Percentiles rank a stretch among this genome's conserved stretches.
Conservation (phyloP, 768 basidiomycete species). For the Tubosaeta sp. region DNA sequence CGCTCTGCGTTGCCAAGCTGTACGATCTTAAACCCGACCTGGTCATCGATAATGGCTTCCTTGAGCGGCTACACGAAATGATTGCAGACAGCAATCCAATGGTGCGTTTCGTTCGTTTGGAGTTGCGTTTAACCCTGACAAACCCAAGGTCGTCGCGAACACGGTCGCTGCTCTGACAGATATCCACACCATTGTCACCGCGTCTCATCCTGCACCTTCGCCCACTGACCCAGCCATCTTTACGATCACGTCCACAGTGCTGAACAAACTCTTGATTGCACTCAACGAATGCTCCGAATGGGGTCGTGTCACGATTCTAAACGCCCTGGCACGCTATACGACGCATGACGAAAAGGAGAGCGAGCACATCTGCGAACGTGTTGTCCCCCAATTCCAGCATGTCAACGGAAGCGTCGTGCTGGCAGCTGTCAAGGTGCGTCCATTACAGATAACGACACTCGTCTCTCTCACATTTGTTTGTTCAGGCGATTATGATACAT, state of each 20-base stretch:
- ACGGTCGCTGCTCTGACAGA: slow-evolving; percentile 91
- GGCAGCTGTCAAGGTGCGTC: slow-evolving; percentile 85
- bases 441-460: neutral
- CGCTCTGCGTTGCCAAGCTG: slow-evolving; percentile 93
- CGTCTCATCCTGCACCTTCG: slow-evolving; percentile 45
- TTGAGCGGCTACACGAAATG: slow-evolving; percentile 87
- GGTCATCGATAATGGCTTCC: slow-evolving; percentile 91
- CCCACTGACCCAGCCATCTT: slow-evolving; percentile 67
- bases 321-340: slow-evolving; percentile 78
- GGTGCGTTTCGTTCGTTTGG: slow-evolving; percentile 44
- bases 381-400: slow-evolving; percentile 98
- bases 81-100: slow-evolving; percentile 95
- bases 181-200: slow-evolving; percentile 73
- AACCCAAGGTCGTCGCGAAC: slow-evolving; percentile 89
- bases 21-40: slow-evolving; percentile 96
- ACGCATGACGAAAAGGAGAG: slow-evolving; percentile 89
- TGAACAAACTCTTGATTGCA: slow-evolving; percentile 90
- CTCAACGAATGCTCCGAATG: slow-evolving; percentile 98
- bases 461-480: neutral
- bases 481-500: slow-evolving; percentile 95
- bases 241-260: slow-evolving; percentile 72
- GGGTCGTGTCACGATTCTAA: slow-evolving; percentile 93
- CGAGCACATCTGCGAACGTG: slow-evolving; percentile 98
- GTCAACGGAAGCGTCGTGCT: slow-evolving; percentile 94
- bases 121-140: neutral